Evolutionary conservation across 371 early-diverging fungal genomes (phyloP).

Genomic region (Phascolomyces articulosus): DNA sequence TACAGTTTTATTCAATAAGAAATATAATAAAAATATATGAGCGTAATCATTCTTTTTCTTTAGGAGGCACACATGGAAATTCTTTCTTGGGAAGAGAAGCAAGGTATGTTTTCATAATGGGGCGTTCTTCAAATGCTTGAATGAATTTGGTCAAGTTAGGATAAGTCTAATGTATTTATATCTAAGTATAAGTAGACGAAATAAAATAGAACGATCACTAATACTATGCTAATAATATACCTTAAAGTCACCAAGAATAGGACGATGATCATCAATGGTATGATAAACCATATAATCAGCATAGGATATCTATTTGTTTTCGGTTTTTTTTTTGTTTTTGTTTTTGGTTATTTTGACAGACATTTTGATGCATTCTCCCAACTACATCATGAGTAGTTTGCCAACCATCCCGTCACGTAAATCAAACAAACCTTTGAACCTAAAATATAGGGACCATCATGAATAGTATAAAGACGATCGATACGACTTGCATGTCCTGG

Average conservation of each 20-base stretch:
- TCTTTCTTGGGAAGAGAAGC: neutral
- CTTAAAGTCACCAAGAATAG: neutral
- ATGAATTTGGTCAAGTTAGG: neutral
- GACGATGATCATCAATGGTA: neutral
- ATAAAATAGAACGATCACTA: too few species aligned
- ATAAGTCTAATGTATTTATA: too few species aligned
- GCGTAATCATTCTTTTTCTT: too few species aligned
- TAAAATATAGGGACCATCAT: neutral
- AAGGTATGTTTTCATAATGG: neutral
- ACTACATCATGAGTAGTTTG: too few species aligned
- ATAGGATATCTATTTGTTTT: neutral
- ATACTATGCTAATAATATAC: too few species aligned
- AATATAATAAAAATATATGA: too few species aligned
- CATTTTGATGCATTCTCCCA: neutral
- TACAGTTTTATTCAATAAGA: too few species aligned
- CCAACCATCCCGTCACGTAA: too few species aligned
- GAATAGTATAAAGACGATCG: neutral
- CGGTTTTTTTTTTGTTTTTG: too few species aligned
- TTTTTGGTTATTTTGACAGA: neutral
- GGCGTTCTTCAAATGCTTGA: neutral
- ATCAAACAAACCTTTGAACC: neutral
- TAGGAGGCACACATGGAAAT: too few species aligned
- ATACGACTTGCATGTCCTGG: neutral
- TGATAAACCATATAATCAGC: conserved; percentile 14
- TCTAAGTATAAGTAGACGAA: too few species aligned